Evolutionary conservation across 768 basidiomycete genomes (phyloP).

Genomic region (Xerocomus spinulosus): DNA sequence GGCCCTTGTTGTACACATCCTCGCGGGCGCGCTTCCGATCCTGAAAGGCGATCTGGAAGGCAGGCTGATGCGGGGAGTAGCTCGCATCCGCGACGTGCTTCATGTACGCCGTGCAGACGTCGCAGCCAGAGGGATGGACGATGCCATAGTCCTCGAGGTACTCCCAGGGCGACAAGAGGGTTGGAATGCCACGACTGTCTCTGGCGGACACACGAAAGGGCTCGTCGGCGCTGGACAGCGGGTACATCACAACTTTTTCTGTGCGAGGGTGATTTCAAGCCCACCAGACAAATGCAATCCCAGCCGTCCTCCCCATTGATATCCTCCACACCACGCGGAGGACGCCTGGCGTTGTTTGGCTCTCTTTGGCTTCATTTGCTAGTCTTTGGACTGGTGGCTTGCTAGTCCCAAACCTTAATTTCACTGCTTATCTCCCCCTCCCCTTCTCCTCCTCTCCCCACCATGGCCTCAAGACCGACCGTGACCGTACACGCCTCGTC

Average conservation of each 20-base stretch:
- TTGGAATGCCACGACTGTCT: conserved; percentile 31
- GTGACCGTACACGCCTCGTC: conserved; percentile 75
- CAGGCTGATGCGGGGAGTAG: conserved; percentile 34
- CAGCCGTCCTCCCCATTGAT: conserved; percentile 10
- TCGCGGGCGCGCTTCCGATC: conserved; percentile 38
- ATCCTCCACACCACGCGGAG: conserved; percentile 30
- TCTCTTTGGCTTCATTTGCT: conserved; percentile 18
- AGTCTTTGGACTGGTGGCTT: conserved; percentile 28
- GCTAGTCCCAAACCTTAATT: conserved; percentile 27
- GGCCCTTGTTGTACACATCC: conserved; percentile 36
- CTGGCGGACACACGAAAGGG: conserved; percentile 25
- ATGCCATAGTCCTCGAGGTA: conserved; percentile 38
- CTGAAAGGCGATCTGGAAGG: conserved; percentile 39
- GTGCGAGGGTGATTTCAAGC: conserved; percentile 2
- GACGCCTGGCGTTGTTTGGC: conserved; percentile 27
- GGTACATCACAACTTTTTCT: conserved; percentile 24
- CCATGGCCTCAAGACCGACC: conserved; percentile 92
- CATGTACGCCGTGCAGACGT: conserved; percentile 36
- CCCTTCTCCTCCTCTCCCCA: conserved; percentile 29
- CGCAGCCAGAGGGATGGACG: conserved; percentile 38
- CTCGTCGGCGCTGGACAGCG: conserved; percentile 32
- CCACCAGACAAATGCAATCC: neutral
- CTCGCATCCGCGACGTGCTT: conserved; percentile 38
- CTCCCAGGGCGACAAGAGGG: conserved; percentile 37
- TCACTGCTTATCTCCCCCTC: conserved; percentile 23